These are phyloP conservation scores for Discostella stelligeroides DNA, from an alignment of 108 stramenopile genomes.

Conservation along the genomic window DNA sequence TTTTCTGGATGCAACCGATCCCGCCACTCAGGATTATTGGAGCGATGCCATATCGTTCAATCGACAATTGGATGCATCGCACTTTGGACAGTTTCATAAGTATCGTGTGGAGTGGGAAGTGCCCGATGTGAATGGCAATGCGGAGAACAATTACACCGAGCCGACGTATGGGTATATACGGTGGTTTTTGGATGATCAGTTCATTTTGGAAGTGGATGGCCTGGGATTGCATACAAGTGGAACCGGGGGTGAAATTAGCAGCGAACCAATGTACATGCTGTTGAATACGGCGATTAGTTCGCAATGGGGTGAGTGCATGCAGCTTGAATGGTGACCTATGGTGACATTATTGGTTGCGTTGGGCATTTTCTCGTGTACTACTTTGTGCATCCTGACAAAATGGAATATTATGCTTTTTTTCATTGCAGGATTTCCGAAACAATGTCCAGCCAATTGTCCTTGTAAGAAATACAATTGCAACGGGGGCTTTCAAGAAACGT, in stretches of 20 bases:
- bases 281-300: conserved; percentile 94
- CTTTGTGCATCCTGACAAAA: not conserved
- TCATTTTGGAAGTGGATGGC: conserved; percentile 84
- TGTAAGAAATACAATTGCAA: conserved; percentile 88
- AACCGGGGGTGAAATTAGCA: conserved; percentile 85
- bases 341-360: not conserved
- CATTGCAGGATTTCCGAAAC: conserved; percentile 57
- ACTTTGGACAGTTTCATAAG: conserved; percentile 84
- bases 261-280: conserved; percentile 92
- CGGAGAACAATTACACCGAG: conserved; percentile 34
- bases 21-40: conserved; percentile 84
- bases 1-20: conserved; percentile 72
- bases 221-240: conserved; percentile 53
- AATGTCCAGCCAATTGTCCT: conserved; percentile 74
- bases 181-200: conserved; percentile 92
- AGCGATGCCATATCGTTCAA: conserved; percentile 95
- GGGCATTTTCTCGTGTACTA: not conserved
- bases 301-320: conserved; percentile 82
- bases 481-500: conserved; percentile 74
- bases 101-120: conserved; percentile 97
- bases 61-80: conserved; percentile 66
- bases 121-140: conserved; percentile 54
- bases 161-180: conserved; percentile 61
- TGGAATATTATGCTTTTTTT: not conserved
- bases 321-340: not conserved